Evolutionary conservation across 169 alveolate genomes (phyloP).

Genomic region (Ichthyophthirius multifiliis): DNA sequence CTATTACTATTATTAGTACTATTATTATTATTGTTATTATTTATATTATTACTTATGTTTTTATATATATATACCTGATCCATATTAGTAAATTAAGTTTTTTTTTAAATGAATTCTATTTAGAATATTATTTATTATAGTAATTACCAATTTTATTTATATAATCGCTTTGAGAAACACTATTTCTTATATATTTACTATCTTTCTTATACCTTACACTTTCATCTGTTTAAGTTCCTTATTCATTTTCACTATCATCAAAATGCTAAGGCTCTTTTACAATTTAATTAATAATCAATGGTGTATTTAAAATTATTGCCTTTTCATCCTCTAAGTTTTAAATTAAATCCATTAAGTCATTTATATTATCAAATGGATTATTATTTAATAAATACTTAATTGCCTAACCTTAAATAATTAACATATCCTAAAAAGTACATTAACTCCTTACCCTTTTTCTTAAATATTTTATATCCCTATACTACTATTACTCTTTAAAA

Average conservation of each 20-base stretch:
- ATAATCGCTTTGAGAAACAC: not conserved
- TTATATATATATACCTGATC: not conserved
- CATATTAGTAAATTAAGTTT: not conserved
- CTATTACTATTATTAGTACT: not conserved
- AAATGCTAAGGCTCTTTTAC: slow-evolving; percentile 1
- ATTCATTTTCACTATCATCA: not conserved
- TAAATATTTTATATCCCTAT: not conserved
- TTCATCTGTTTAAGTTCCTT: not conserved
- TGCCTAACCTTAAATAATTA: not conserved
- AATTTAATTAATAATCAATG: not conserved
- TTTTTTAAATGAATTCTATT: not conserved
- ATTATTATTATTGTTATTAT: not conserved
- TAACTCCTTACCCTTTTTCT: not conserved
- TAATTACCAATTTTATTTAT: not conserved
- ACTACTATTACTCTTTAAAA: not conserved
- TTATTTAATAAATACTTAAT: not conserved
- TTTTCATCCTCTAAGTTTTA: not conserved
- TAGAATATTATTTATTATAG: not conserved
- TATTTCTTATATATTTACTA: not conserved
- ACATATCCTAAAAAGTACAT: not conserved
- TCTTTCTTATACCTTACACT: too few species aligned
- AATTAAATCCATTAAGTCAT: not conserved
- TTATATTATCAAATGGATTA: not conserved
- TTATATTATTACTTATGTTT: not conserved
- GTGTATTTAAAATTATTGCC: not conserved